Conservation (phyloP, 495 filamentous ascomycete genomes). For the Elaphomyces granulatus region DNA sequence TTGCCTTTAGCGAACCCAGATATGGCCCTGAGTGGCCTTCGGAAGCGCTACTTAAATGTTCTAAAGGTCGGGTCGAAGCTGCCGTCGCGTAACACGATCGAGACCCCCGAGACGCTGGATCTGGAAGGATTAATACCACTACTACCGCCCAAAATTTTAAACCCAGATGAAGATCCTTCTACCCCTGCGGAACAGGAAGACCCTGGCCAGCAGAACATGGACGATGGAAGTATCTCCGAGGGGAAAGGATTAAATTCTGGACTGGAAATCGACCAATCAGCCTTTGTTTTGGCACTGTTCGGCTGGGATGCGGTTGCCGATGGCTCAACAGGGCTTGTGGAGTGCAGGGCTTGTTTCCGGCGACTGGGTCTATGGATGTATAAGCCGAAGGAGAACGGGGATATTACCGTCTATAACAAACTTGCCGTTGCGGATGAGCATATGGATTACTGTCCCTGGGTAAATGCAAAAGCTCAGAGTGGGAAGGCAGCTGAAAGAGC, state of each 20-base stretch:
- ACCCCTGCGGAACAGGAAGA: constrained; percentile 4
- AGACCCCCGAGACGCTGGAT: constrained; percentile 27
- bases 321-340: constrained; percentile 50
- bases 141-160: constrained; percentile 20
- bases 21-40: constrained; percentile 39
- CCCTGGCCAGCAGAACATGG: too few relatives aligned
- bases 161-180: constrained; percentile 11
- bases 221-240: too few relatives aligned
- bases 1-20: constrained; percentile 43
- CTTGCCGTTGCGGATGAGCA: constrained; percentile 57
- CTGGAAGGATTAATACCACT: constrained; percentile 19
- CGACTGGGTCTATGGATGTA: constrained; percentile 93
- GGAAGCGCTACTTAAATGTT: constrained; percentile 44
- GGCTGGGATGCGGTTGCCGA: constrained; percentile 70
- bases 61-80: constrained; percentile 34
- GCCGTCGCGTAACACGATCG: constrained; percentile 34
- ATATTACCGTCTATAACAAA: constrained; percentile 41
- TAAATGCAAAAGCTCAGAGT: constrained; percentile 45
- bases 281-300: constrained; percentile 63
- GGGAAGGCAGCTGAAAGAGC: constrained; percentile 20
- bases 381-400: constrained; percentile 41
- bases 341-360: constrained; percentile 73
- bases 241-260: constrained; percentile 6
- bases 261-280: constrained; percentile 40
- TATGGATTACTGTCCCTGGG: constrained; percentile 73